Evolutionary conservation across 2,329 filamentous ascomycete genomes (phyloP).

Genomic region (Calonectria pseudoreteaudii): DNA sequence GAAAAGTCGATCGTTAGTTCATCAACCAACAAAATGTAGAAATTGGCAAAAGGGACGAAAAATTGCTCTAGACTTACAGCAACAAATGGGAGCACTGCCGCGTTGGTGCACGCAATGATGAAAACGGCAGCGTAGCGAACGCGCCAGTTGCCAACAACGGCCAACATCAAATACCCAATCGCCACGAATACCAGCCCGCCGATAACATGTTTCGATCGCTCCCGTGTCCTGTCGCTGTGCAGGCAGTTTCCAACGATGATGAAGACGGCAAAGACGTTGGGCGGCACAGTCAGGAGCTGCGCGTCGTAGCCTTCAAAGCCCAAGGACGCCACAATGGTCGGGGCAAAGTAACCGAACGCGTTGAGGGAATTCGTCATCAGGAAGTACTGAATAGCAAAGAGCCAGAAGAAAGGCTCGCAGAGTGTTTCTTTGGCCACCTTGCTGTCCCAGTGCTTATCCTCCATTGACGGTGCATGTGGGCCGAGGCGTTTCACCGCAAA

Average conservation of each 20-base stretch:
- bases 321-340: not conserved
- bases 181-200: not conserved
- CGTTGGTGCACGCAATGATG: not conserved
- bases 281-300: not conserved
- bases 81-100: not conserved
- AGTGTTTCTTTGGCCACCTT: conserved; percentile 47
- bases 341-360: not conserved
- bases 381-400: conserved; percentile 41
- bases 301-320: not conserved
- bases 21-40: not conserved
- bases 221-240: not conserved
- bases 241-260: not conserved
- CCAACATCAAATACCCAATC: not conserved
- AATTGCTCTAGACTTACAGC: not conserved
- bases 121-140: not conserved
- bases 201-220: not conserved
- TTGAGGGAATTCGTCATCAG: conserved; percentile 1
- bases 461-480: conserved; percentile 48
- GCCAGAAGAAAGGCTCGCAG: conserved; percentile 49
- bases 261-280: not conserved
- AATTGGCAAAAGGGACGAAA: not conserved
- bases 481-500: conserved; percentile 26
- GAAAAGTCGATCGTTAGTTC: not conserved
- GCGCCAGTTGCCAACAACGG: not conserved
- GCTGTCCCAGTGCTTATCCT: conserved; percentile 49